Evolutionary conservation across 768 basidiomycete species (phyloP), one percentile per base, ranked within the genome.

Genomic region (Agaricus bisporus): DNA sequence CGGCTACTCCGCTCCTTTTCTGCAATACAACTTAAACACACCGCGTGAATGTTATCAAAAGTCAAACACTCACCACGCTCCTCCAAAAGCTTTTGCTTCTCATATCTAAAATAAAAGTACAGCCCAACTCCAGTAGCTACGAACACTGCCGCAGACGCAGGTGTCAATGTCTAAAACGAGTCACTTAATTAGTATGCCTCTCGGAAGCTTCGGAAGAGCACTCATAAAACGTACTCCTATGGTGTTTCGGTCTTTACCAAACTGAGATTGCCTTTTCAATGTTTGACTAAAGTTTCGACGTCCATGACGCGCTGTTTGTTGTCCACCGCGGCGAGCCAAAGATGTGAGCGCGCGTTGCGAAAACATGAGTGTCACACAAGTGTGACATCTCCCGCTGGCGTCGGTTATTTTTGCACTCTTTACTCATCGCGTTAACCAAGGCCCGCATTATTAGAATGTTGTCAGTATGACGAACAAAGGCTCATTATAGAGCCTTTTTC

Each of bases 31-130:
- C 37, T 26, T 35, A 39, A 22, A 41, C 29, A 41, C 51, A 36
- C 32, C 11, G 28, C 17, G 5, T 2, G 7, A 18, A 20, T 10
- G 7, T 18, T 22, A 20, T 15, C 45, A 51, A 35, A 9, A 41
- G 17, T 4, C n/a, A 51, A 42, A 37, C 7, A 70, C 82, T 51
- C 56, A 92, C 92, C 83, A 64, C 86, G 85, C 64, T 85, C 76
- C 65, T 91, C 88, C 26, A 80, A 72, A 22, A 95, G 66, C 59
- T 86, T 80, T 38, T 74, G 75, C 72, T 98, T 98, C 68, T 98
- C 94, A 52, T 82, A 73, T 49, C 83, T 79, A 71, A 99, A 98
- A 72, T 98, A 98, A 60, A 79, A 84, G 63, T 83, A 90, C 15
- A 99, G 74, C 2, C 85, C 94, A 10, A 79, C 71, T 1, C 94